Evolutionary conservation across 176 grass and related monocot species (phyloP).

Genomic region (Saccharum officinarum): DNA sequence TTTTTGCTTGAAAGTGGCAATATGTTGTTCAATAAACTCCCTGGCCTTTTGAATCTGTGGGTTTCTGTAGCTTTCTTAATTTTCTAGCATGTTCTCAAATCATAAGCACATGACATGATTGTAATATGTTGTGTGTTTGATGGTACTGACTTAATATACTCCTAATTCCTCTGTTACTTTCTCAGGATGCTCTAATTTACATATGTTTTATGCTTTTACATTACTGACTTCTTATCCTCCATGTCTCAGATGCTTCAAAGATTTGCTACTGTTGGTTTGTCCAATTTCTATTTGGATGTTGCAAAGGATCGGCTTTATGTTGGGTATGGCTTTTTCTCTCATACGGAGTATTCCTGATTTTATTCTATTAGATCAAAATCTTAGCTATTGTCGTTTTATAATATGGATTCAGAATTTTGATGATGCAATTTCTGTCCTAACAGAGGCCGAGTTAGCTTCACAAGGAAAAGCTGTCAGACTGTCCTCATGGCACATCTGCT

Average conservation of each 20-base stretch:
- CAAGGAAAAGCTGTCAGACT: conserved; percentile 93
- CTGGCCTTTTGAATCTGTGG: conserved; percentile 11
- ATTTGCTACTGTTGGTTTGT: conserved; percentile 95
- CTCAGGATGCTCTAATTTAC: conserved; percentile 13
- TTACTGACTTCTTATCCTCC: conserved; percentile 32
- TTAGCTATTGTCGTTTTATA: neutral
- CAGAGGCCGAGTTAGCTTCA: conserved; percentile 78
- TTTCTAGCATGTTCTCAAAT: conserved; percentile 14
- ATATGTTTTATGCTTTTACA: conserved; percentile 17
- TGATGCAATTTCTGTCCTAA: conserved; percentile 29
- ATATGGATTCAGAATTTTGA: conserved; percentile 5
- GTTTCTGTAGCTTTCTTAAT: neutral
- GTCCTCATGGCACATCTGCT: conserved; percentile 80
- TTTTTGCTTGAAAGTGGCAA: conserved; percentile 17
- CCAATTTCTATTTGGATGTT: conserved; percentile 95
- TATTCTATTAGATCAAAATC: conserved; percentile 19
- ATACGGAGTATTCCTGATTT: neutral
- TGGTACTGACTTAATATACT: neutral
- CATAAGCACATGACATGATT: neutral
- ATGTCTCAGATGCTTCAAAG: conserved; percentile 85
- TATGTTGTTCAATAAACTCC: conserved; percentile 16
- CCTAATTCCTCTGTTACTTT: neutral
- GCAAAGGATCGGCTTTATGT: conserved; percentile 98
- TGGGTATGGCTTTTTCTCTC: conserved; percentile 58
- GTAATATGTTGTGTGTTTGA: neutral